These are phyloP conservation scores for Lactarius quietus DNA, from an alignment of 768 basidiomycete species.

Conservation along the genomic window DNA sequence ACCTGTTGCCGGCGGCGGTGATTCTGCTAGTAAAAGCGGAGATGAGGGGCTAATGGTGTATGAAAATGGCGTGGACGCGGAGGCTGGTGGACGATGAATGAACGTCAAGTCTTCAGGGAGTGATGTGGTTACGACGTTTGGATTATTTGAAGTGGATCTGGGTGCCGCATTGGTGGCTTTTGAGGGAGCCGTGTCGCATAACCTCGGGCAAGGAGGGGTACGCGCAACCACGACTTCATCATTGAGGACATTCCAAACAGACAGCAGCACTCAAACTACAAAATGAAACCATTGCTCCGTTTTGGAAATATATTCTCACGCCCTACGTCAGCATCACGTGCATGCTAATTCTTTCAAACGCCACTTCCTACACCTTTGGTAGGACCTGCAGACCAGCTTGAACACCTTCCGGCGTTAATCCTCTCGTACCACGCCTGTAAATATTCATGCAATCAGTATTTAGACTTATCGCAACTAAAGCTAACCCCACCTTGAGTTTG, in stretches of 20 bases:
- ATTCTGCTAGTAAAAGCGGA: conserved; percentile 52
- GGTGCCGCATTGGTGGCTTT: conserved; percentile 25
- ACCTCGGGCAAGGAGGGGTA: conserved; percentile 9
- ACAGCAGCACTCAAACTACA: not conserved
- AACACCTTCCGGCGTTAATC: conserved; percentile 35
- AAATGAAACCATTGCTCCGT: not conserved
- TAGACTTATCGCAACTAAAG: not conserved
- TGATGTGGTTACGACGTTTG: conserved; percentile 15
- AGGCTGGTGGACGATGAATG: conserved; percentile 81
- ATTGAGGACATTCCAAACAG: not conserved
- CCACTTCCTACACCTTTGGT: conserved; percentile 32
- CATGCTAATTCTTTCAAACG: not conserved
- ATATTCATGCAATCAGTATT: not conserved
- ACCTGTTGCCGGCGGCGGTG: conserved; percentile 28
- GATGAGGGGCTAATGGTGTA: conserved; percentile 67
- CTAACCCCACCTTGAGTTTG: conserved; percentile 46
- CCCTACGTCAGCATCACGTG: conserved; percentile 29
- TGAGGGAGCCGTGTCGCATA: conserved; percentile 26
- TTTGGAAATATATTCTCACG: not conserved
- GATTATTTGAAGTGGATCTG: conserved; percentile 23
- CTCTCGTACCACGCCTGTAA: conserved; percentile 42
- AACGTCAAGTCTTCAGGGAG: conserved; percentile 57
- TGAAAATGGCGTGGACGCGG: conserved; percentile 69
- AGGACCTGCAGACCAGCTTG: conserved; percentile 36
- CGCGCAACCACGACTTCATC: conserved; percentile 12